Evolutionary conservation across 1,139 yeast species (phyloP), one percentile per base, ranked within the genome.

Genomic region (Pichia sp.): DNA sequence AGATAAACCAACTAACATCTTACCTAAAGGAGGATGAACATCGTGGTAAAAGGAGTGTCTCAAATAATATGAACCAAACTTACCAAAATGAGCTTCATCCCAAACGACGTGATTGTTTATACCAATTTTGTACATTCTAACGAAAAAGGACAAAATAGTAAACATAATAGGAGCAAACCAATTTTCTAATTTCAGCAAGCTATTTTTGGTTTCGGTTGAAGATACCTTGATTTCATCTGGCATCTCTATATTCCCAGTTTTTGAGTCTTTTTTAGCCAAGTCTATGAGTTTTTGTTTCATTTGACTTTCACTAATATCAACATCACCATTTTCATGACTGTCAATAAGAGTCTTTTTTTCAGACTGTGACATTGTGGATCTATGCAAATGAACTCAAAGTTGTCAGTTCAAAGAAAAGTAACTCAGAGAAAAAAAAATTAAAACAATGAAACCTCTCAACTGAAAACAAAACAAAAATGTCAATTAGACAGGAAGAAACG

Each of bases 21-120:
- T 94, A 36, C 97, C 98, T 57, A 94, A 75, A 2, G 98, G 98
- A 44, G 99, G 99, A 65, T 92, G 99, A 48, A 92, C 98, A 67
- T 92, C 99, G 62, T 88, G 96, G 65, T 90, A 90, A 64, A 88
- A 90, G 58, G 88, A 95, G 61, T 86, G 95, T 70, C 90, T 81
- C 55, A 90, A 71, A 68, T 90, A 90, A 65, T 86, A 85, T 11
- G 96, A 85, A 44, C 97, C 97, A 62, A 90, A 90, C 64, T 87
- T 88, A 50, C 97, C 97, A 63, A 90, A 90, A 70, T 77, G 82
- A 45, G 82, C 82, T 61, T 77, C 82, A 59, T 77, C 82, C 82
- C 81, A 77, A 34, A 77, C 81, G 48, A 77, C 82, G 42, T 68
- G 67, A 44, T 72, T 62, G 54, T 73, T 75, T 50, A 63, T 57